Base-by-base conservation (phyloP, 2,329 filamentous ascomycete species). In the Pseudophaeomoniella oleicola region DNA sequence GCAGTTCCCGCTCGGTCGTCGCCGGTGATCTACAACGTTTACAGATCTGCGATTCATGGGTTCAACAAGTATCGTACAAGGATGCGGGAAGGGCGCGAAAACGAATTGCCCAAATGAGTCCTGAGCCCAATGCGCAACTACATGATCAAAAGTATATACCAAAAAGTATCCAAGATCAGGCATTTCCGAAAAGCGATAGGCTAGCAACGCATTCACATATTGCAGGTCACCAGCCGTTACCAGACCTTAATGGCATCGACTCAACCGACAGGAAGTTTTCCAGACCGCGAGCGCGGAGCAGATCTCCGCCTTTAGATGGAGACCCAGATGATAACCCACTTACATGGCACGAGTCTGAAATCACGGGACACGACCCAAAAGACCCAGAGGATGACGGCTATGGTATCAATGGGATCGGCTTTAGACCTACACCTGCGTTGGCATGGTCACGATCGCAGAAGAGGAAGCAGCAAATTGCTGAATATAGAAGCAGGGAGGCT, bases 401-500 rank as follows among this genome's bases (percentile, higher is more conserved):
- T 37, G 74, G 74, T 4, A 67, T 78, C 43, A 77, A 78, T 46
- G 74, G 74, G 2, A 64, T 78, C 38, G 74, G 74, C 0, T 78
- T 77, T 52, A 66, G 64, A 40, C 73, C 74, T 3, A 77, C 72
- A 2, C 63, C 72, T 12, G 68, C 71, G 30, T 65, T 73, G 18
- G 72, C 71, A 1, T 69, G 69, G 55, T 65, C 65, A 12, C 57
- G 73, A 34, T 63, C 64, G 30, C 67, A 72, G 50, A 67, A 62
- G 47, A 60, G 74, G 39, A 64, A 67, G 49, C 67, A 69, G 51
- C 74, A 78, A 50, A 55, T 78, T 30, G 57, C 60, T 18, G 71
- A 75, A 36, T 78, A 72, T 70, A 70, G 66, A 46, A 62, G 58
- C 30, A 59, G 74, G 29, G 72, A 78, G 50, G 67, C 69, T 15